Base-by-base conservation (phyloP, 306 rosid species). In the Castanopsis chinensis region DNA sequence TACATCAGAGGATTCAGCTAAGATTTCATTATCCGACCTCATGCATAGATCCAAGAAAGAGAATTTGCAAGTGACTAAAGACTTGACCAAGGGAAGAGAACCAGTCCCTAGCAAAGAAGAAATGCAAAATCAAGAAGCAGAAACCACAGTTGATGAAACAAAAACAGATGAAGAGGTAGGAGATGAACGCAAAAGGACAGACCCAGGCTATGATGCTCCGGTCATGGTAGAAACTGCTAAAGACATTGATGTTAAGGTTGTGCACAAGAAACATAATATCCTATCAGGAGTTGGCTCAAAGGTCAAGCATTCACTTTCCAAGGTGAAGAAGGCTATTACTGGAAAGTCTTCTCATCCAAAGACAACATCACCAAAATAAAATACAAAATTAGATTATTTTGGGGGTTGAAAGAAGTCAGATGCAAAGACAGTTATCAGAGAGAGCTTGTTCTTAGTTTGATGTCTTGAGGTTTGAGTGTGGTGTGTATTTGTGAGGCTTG, bases 261-360 rank as follows among this genome's bases (percentile, higher is more conserved):
- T 76, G 37, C 89, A 80, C 58, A 92, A 90, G 87, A 92, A 92
- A 75, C 90, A 87, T 25, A 83, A 76, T 71, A 82, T 92, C 58
- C 57, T 90, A 13, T 92, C 93, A 19, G 91, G 95, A 25, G 91
- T 92, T 69, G 89, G 97, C 27, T 85, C 92, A 71, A 86, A 85
- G 85, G 91, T 91, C 30, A 92, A 92, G 89, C 93, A 87, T 74
- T 92, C 95, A 32, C 87, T 92, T 76, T 90, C 92, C 23, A 89
- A 89, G 78, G 93, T 92, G 82, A 90, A 86, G 88, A 90, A 90
- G 76, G 97, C 87, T 76, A 87, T 90, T 61, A 86, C 83, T 0
- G 89, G 97, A 3, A 92, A 89, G 70, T 89, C 97, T 63, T 87
- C 92, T 18, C 88, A 80, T 79, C 72, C 87, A 25, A 88, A 92